Conservation (phyloP, 116 monocot genomes). For the Iris pallida region DNA sequence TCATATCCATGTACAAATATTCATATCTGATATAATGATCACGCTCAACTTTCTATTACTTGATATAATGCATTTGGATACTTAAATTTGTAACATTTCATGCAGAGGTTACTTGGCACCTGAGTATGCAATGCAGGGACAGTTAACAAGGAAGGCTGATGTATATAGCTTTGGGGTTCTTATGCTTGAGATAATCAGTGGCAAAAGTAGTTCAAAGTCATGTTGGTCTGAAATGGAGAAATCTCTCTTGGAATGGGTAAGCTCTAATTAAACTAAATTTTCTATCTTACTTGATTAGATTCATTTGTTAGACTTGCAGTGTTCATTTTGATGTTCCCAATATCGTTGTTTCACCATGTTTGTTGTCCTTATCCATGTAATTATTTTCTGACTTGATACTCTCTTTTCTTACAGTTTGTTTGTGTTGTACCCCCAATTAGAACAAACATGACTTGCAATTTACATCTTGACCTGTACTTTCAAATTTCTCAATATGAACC, state of each 20-base stretch:
- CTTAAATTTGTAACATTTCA: not conserved
- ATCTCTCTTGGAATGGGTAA: conserved; percentile 44
- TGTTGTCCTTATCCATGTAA: too few species aligned
- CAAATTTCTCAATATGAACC: too few species aligned
- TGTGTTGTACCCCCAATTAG: too few species aligned
- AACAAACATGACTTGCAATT: too few species aligned
- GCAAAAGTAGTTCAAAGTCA: conserved; percentile 33
- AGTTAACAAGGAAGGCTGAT: conserved; percentile 52
- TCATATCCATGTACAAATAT: too few species aligned
- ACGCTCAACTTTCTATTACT: not conserved
- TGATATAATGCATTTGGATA: not conserved
- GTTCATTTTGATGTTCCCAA: not conserved
- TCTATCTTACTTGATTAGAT: not conserved
- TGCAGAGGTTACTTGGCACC: conserved; percentile 58
- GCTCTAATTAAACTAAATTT: not conserved
- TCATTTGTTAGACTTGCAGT: not conserved
- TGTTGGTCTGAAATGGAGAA: conserved; percentile 15
- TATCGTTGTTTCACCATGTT: not conserved
- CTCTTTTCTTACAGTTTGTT: too few species aligned
- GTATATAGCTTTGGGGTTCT: conserved; percentile 58
- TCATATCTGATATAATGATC: too few species aligned
- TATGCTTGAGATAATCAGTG: conserved; percentile 45
- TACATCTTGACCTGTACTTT: too few species aligned
- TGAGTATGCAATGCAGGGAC: conserved; percentile 52
- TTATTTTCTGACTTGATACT: too few species aligned